These are phyloP conservation scores for Ampelomyces quisqualis DNA, from an alignment of 2,329 filamentous ascomycete species.

Conservation along the genomic window DNA sequence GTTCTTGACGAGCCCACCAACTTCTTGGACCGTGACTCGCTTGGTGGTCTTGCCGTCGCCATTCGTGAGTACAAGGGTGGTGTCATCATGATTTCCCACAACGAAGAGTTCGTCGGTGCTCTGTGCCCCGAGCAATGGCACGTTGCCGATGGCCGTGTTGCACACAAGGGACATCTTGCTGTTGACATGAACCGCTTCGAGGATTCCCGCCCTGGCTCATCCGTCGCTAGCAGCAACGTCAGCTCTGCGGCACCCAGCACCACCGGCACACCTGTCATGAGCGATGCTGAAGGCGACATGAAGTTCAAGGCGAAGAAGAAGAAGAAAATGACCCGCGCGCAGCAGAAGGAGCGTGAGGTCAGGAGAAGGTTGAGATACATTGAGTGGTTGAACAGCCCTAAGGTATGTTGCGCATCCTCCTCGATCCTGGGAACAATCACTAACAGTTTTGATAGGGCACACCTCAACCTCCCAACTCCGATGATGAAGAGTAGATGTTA, in stretches of 20 bases:
- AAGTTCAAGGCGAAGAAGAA: conserved; percentile 93
- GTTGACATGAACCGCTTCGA: conserved; percentile 82
- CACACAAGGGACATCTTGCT: conserved; percentile 75
- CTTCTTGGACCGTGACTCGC: conserved; percentile 96
- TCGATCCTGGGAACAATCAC: conserved; percentile 1
- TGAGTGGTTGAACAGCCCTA: conserved; percentile 73
- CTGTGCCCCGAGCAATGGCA: conserved; percentile 97
- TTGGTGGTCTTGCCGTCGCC: conserved; percentile 93
- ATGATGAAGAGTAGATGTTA: conserved; percentile 41
- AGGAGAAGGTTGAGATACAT: conserved; percentile 82
- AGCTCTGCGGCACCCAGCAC: conserved; percentile 44
- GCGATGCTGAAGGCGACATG: conserved; percentile 81
- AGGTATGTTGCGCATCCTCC: conserved; percentile 29
- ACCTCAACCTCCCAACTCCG: conserved; percentile 44
- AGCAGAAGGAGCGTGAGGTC: conserved; percentile 89
- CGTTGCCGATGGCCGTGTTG: conserved; percentile 82
- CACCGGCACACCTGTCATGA: conserved; percentile 68
- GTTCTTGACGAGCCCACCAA: conserved; percentile 99
- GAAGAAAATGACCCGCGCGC: conserved; percentile 98
- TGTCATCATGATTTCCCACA: conserved; percentile 99
- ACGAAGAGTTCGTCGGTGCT: conserved; percentile 97
- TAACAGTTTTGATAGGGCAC: conserved; percentile 39
- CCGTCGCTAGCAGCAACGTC: conserved; percentile 52
- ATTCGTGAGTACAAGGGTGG: conserved; percentile 98
- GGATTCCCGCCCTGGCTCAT: conserved; percentile 67